These are phyloP conservation scores for Elsinoe fawcettii DNA, from an alignment of 2,329 filamentous ascomycete species.

Conservation along the genomic window DNA sequence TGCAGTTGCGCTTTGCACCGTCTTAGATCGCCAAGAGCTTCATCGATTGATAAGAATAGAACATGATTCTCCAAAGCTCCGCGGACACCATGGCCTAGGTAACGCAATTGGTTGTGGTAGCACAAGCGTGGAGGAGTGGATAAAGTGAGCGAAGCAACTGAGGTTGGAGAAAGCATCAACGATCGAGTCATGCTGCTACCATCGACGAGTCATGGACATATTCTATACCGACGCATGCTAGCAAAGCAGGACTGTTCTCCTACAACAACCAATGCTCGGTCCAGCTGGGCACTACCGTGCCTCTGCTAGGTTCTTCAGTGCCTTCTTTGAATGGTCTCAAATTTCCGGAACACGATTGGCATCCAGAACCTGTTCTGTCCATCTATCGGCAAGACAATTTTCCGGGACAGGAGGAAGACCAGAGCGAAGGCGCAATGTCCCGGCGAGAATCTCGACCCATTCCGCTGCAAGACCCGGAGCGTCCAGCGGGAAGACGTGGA, in stretches of 20 bases:
- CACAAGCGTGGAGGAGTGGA: background rate
- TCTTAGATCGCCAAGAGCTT: no score
- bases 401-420: background rate
- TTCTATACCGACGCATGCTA: no score
- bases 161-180: background rate
- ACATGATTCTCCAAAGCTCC: no score
- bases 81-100: background rate
- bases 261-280: background rate
- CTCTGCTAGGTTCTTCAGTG: background rate
- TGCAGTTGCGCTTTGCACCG: no score
- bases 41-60: no score
- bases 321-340: background rate
- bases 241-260: no score
- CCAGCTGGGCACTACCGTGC: background rate
- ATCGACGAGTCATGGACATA: background rate
- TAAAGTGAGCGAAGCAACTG: background rate
- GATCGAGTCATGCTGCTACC: background rate
- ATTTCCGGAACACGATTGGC: background rate
- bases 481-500: background rate
- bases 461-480: background rate
- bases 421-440: background rate
- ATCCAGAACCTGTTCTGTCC: background rate
- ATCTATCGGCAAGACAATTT: background rate
- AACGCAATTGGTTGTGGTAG: background rate
- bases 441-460: background rate